Base-by-base conservation (phyloP, 441 rosid species). In the Erodium trifolium region DNA sequence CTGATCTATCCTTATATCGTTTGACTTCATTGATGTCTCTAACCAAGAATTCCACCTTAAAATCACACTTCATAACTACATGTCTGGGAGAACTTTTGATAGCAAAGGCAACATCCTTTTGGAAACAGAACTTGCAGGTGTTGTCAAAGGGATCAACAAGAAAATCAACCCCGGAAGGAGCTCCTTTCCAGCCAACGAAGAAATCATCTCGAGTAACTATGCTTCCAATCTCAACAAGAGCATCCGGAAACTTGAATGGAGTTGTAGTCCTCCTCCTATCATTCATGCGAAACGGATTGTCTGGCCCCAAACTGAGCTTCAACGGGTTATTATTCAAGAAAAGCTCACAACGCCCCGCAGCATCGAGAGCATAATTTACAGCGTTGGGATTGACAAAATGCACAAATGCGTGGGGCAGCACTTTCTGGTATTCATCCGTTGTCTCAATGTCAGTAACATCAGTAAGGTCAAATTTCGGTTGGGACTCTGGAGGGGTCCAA, bases 121-220 rank as follows among this genome's bases (percentile, higher is more conserved):
- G 72, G 85, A 89, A 91, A 78, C 92, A 86, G 73, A 93, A 83
- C 65, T 70, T 83, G 85, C 98, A 88, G 0, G 80, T 86, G 53
- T 81, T 82, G 71, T 91, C 97, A 78, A 93, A 93, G 70, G 96
- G 96, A 73, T 91, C 98, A 43, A 93, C 92, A 60, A 88, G 70
- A 79, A 91, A 89, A 72, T 91, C 84, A 31, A 85, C 82, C 14
- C 85, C 86, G 5, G 85, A 73, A 63, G 78, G 68, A 67, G 86
- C 85, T 72, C 87, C 88, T 74, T 78, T 88, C 93, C 96, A 88
- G 37, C 83, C 89, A 76, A 83, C 82, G 73, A 80, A 69, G 76
- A 86, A 93, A 73, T 86, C 85, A 71, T 75, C 78, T 29, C 35
- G 78, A 37, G 79, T 82, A 66, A 81, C 80, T 76, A 86, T 70